phyloP scores from a whole-genome alignment of 1,284 basidiomycete genomes.

The Clitocybe nebularis region DNA sequence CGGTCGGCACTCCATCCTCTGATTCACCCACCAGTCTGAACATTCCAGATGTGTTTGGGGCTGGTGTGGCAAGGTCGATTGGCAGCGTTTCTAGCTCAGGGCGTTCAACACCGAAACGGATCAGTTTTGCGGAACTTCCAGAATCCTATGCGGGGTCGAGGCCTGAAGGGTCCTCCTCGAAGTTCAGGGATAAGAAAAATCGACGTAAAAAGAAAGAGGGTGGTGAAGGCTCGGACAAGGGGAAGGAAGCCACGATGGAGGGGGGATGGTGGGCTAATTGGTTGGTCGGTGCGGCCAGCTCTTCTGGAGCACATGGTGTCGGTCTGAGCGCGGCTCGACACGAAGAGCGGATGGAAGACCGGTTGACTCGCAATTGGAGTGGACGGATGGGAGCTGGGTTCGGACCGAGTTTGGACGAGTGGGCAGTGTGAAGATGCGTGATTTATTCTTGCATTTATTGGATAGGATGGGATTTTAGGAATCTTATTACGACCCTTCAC shows the following conservation, averaged over 20 bases:
- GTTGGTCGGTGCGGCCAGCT: constrained; percentile 51
- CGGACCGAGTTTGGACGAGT: constrained; percentile 50
- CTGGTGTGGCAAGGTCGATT: constrained; percentile 16
- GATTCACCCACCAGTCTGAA: constrained; percentile 25
- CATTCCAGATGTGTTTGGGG: constrained; percentile 21
- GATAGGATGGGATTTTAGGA: neutral
- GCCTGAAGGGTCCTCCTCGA: constrained; percentile 24
- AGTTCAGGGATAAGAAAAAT: constrained; percentile 23
- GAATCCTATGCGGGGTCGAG: constrained; percentile 44
- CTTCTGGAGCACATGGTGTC: constrained; percentile 20
- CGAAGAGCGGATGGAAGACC: constrained; percentile 49
- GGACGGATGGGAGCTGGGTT: constrained; percentile 35
- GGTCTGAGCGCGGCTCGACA: constrained; percentile 26
- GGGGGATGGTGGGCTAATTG: constrained; percentile 25
- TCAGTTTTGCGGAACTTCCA: constrained; percentile 70
- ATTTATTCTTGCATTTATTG: constrained; percentile 1
- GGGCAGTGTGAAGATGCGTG: constrained; percentile 41
- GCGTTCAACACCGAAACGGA: constrained; percentile 68
- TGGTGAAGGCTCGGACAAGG: constrained; percentile 13
- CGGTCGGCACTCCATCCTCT: constrained; percentile 27
- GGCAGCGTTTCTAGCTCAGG: constrained; percentile 30
- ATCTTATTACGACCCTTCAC: neutral
- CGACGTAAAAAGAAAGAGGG: neutral
- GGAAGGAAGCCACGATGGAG: constrained; percentile 8
- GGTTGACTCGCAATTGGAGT: constrained; percentile 44